These are phyloP conservation scores for Nannochloris sp. DNA, from an alignment of 139 green algal species.

Conservation along the genomic window DNA sequence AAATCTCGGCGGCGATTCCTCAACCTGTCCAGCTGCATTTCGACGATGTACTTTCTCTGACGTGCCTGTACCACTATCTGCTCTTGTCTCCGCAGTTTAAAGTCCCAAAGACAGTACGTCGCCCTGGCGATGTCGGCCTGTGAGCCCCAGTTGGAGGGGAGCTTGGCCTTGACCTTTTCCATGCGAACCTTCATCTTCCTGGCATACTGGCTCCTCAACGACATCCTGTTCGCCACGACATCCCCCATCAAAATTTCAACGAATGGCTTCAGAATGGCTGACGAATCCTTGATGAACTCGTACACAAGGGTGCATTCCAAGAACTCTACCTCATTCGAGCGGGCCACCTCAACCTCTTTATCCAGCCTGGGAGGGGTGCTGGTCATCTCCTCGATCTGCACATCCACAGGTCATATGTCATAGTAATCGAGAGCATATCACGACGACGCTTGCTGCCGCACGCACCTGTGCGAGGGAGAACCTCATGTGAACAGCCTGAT, in stretches of 20 bases:
- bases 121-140: constrained; percentile 1
- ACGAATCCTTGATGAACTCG: constrained; percentile 3
- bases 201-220: neutral
- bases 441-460: neutral
- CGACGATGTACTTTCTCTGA: constrained; percentile 3
- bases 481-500: constrained; percentile 3
- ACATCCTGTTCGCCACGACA: constrained; percentile 1
- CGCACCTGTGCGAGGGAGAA: constrained; percentile 4
- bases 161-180: constrained; percentile 4
- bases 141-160: constrained; percentile 2
- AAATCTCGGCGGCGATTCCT: neutral
- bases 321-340: constrained; percentile 4
- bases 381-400: constrained; percentile 5
- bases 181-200: constrained; percentile 5
- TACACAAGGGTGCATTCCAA: constrained; percentile 2
- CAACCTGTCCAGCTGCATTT: neutral
- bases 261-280: constrained; percentile 1
- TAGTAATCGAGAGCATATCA: neutral
- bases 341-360: neutral
- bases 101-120: constrained; percentile 1
- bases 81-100: constrained; percentile 4
- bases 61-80: constrained; percentile 4
- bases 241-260: constrained; percentile 5
- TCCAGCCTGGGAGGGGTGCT: neutral
- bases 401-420: neutral